These are phyloP conservation scores for Lasiodiplodia hormozganensis DNA, from an alignment of 2,329 filamentous ascomycete genomes.

Conservation along the genomic window DNA sequence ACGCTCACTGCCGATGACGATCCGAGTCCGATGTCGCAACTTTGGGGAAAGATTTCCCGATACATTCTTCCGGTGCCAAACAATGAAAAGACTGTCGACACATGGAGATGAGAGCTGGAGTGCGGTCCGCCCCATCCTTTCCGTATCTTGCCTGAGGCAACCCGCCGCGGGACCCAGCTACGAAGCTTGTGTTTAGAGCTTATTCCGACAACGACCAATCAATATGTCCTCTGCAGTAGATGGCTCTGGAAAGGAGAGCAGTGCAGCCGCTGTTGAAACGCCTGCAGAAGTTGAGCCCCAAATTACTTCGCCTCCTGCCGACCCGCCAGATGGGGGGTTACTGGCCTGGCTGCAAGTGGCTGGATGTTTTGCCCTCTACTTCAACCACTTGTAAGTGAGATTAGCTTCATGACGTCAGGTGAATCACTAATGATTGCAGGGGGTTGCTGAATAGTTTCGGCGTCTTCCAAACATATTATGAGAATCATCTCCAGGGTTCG, in stretches of 20 bases:
- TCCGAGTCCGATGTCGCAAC: background rate
- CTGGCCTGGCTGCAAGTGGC: conserved; percentile 2
- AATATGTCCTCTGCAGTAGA: background rate
- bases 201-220: background rate
- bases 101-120: too few relatives aligned
- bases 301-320: background rate
- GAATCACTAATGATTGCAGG: background rate
- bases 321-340: background rate
- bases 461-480: conserved; percentile 58
- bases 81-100: background rate
- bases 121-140: background rate
- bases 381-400: background rate
- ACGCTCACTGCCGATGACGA: background rate
- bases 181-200: background rate
- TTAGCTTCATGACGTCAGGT: background rate
- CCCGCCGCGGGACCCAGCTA: background rate
- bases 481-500: conserved; percentile 46
- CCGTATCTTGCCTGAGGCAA: background rate
- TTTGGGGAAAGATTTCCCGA: background rate
- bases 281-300: background rate
- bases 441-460: conserved; percentile 56
- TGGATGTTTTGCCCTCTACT: background rate
- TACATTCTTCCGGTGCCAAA: background rate
- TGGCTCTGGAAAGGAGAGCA: background rate
- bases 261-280: background rate